A percentile compares a stretch with the other conserved stretches of the same genome.
phyloP scores from a whole-genome alignment of 2,329 filamentous ascomycete species.

The Cucurbitaria berberidis region DNA sequence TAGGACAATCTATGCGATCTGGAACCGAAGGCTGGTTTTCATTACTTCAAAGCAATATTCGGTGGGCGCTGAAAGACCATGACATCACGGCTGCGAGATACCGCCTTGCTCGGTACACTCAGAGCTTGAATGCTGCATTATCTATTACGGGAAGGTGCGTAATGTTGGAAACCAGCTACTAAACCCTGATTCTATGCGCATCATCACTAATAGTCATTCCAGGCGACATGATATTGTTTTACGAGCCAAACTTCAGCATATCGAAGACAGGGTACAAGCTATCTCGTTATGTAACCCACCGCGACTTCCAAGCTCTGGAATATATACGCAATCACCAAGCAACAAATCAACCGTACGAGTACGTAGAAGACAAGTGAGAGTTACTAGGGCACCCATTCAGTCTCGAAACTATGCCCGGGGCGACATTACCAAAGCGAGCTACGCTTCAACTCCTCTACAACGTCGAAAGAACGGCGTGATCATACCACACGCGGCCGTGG shows the following conservation, averaged over 20 bases:
- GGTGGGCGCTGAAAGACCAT: conserved; percentile 5
- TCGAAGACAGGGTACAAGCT: neutral
- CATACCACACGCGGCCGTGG: too few species aligned
- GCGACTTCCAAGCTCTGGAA: neutral
- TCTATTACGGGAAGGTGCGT: conserved; percentile 7
- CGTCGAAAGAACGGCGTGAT: neutral
- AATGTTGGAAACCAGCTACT: neutral
- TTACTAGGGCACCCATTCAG: neutral
- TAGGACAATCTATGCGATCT: neutral
- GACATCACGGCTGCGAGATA: conserved; percentile 2
- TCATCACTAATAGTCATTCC: neutral
- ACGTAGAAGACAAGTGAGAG: neutral
- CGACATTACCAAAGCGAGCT: neutral
- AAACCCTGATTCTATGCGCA: neutral
- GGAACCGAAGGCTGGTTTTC: neutral
- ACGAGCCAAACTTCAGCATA: neutral
- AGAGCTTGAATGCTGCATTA: conserved; percentile 6
- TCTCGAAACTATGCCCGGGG: neutral
- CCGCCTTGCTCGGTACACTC: conserved; percentile 5
- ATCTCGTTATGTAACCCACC: neutral
- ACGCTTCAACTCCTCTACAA: neutral
- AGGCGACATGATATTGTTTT: neutral
- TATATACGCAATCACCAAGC: neutral
- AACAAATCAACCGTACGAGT: neutral
- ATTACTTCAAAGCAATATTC: conserved; percentile 3